Percentiles rank a stretch among this genome's conserved stretches.
These are phyloP conservation scores for Elongisporangium undulatum DNA, from an alignment of 352 stramenopile species.

Conservation along the genomic window DNA sequence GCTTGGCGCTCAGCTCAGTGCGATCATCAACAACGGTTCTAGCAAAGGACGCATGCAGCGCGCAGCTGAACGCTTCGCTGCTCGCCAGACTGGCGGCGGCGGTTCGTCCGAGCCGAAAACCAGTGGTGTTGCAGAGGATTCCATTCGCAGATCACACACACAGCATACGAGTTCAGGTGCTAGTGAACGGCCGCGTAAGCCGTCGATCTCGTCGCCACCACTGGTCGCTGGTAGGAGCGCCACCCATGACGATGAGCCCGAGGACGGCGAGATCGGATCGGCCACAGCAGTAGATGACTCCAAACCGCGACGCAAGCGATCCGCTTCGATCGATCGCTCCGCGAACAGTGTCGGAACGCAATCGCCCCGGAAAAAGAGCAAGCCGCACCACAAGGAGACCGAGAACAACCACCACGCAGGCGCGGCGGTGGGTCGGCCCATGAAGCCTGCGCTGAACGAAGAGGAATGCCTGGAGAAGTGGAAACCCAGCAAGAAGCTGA, in stretches of 20 bases:
- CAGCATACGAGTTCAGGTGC: slow-evolving; percentile 13
- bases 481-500: slow-evolving; percentile 69
- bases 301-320: slow-evolving; percentile 8
- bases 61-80: slow-evolving; percentile 53
- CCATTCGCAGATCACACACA: slow-evolving; percentile 30
- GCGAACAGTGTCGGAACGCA: slow-evolving; percentile 13
- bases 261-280: slow-evolving; percentile 48
- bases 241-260: slow-evolving; percentile 25
- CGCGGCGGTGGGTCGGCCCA: slow-evolving; percentile 5
- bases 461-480: slow-evolving; percentile 72
- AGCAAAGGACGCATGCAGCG: slow-evolving; percentile 51
- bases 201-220: slow-evolving; percentile 20
- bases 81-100: slow-evolving; percentile 36
- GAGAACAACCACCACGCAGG: slow-evolving; percentile 10
- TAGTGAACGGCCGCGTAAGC: slow-evolving; percentile 25
- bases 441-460: slow-evolving; percentile 27
- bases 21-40: slow-evolving; percentile 45
- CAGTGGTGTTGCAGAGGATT: slow-evolving; percentile 22
- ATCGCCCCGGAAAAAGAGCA: slow-evolving; percentile 28
- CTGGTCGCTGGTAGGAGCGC: slow-evolving; percentile 12
- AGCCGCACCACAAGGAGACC: slow-evolving; percentile 32
- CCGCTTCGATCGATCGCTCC: slow-evolving; percentile 12
- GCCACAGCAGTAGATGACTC: slow-evolving; percentile 5
- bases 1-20: slow-evolving; percentile 63
- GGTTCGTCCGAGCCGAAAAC: slow-evolving; percentile 5